Percentiles rank a stretch among this genome's conserved stretches.
phyloP scores from a whole-genome alignment of 352 stramenopile genomes.

The Phytophthora rubi region DNA sequence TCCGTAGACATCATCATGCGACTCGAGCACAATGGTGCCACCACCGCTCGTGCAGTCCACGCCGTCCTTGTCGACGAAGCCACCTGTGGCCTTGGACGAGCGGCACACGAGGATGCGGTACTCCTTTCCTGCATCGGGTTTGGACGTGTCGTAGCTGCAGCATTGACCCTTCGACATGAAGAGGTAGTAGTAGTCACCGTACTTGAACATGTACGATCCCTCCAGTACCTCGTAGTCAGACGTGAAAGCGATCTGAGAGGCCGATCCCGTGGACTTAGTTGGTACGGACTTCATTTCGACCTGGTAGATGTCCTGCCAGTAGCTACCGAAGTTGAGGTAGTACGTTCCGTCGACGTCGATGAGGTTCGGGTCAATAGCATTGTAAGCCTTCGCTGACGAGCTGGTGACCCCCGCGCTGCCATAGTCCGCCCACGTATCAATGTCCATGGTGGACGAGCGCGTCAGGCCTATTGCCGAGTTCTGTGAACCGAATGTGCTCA shows the following conservation, averaged over 20 bases:
- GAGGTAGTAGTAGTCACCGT: constrained; percentile 50
- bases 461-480: constrained; percentile 47
- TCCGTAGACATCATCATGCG: constrained; percentile 45
- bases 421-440: constrained; percentile 44
- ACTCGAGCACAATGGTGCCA: constrained; percentile 49
- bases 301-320: constrained; percentile 35
- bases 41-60: constrained; percentile 37
- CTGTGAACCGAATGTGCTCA: constrained; percentile 54
- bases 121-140: constrained; percentile 41
- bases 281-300: constrained; percentile 31
- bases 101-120: constrained; percentile 56
- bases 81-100: constrained; percentile 28
- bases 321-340: constrained; percentile 56
- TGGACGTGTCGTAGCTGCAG: constrained; percentile 38
- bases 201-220: constrained; percentile 47
- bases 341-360: constrained; percentile 37
- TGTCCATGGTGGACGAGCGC: constrained; percentile 48
- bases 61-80: constrained; percentile 47
- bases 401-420: constrained; percentile 41
- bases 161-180: constrained; percentile 52
- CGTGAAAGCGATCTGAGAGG: constrained; percentile 30
- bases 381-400: constrained; percentile 39
- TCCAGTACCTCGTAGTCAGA: constrained; percentile 43
- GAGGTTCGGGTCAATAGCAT: constrained; percentile 52
- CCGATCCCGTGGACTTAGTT: constrained; percentile 14